Evolutionary conservation across 306 rosid genomes (phyloP), one percentile per base, ranked within the genome.

Genomic region (Vachellia pachyceras): DNA sequence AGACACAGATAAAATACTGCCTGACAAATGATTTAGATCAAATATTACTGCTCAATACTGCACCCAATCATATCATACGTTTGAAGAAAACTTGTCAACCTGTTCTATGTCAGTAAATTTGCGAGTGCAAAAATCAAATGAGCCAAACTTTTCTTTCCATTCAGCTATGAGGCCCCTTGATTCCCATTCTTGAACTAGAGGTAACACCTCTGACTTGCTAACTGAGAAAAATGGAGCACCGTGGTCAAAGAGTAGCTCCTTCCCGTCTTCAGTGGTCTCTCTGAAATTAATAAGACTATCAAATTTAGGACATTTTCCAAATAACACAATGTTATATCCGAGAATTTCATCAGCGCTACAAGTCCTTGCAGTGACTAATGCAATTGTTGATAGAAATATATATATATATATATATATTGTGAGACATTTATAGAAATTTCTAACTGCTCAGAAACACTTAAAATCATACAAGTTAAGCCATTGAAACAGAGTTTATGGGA

Each of bases 151-250:
- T 73, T 89, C 94, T 82, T 87, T 86, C 99, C 99, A 93, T 88
- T 87, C 91, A 79, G 97, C 95, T 49, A 89, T 88, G 10, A 91
- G 84, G 52, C 93, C 95, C 86, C 82, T 88, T 37, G 91, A 80
- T 77, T 93, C 94, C 99, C 97, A 95, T 77, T 91, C 97, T 33
- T 63, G 87, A 76, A 90, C 95, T 36, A 95, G 79, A 65, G 73
- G 37, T 50, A 75, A 69, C 45, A 86, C 90, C 54, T 91, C 95
- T 13, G 88, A 65, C 79, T 83, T 85, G 87, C 82, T 88, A 80
- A 87, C 94, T 7, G 85, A 85, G 85, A 95, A 95, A 88, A 82
- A 85, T 14, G 99, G 97, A 83, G 96, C 92, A 36, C 99, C 97
- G 22, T 95, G 97, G 84, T 95, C 97, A 76, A 95, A 95, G 25